Percentiles rank a stretch among this genome's conserved stretches.
phyloP scores from a whole-genome alignment of 148 eudicot genomes.

The Nepenthes mirabilis region DNA sequence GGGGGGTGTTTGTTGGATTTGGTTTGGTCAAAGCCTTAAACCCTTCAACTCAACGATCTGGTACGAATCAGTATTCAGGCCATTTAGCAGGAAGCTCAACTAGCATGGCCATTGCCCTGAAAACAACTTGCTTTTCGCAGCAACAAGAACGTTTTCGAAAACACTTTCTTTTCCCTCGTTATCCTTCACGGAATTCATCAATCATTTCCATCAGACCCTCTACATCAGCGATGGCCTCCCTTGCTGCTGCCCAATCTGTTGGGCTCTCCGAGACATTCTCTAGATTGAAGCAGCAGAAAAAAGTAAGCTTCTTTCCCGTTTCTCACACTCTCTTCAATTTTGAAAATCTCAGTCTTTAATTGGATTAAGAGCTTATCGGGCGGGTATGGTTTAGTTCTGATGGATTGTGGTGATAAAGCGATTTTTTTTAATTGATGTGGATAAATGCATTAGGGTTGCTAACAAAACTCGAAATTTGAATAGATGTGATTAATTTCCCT shows the following conservation, averaged over 20 bases:
- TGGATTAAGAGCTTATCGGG: background rate
- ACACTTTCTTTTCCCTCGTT: background rate
- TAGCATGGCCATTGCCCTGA: conserved; percentile 30
- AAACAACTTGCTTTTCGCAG: conserved; percentile 19
- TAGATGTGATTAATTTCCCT: no score
- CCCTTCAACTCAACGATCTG: background rate
- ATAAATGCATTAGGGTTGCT: no score
- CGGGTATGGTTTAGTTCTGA: background rate
- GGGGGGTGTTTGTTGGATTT: no score
- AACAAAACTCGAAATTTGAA: no score
- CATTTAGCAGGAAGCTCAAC: background rate
- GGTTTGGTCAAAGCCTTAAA: no score
- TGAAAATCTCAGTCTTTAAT: background rate
- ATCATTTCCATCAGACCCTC: conserved; percentile 7
- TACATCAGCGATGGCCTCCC: conserved; percentile 37
- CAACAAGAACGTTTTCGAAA: conserved; percentile 19
- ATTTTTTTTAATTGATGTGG: no score
- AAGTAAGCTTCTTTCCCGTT: conserved; percentile 25
- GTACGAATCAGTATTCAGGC: background rate
- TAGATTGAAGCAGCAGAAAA: conserved; percentile 42
- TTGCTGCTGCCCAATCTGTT: conserved; percentile 23
- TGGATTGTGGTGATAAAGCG: no score
- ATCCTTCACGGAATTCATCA: conserved; percentile 6
- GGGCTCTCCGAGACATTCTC: conserved; percentile 71
- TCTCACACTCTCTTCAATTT: background rate